These are phyloP conservation scores for Penicillium sp. DNA, from an alignment of 2,329 filamentous ascomycete genomes.

Conservation along the genomic window DNA sequence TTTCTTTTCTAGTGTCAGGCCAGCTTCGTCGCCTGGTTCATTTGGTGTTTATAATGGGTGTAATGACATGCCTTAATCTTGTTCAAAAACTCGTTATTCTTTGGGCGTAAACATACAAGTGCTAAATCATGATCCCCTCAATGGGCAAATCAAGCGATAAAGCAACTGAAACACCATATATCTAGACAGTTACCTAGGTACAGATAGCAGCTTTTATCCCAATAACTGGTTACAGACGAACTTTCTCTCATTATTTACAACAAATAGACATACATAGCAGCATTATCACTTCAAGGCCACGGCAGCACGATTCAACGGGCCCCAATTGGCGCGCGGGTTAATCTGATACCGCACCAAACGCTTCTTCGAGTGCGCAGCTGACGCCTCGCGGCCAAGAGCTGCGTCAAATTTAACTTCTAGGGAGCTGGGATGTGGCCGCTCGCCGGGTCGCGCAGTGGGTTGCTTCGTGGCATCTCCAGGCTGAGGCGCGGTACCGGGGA, in stretches of 20 bases:
- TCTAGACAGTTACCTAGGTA: not conserved
- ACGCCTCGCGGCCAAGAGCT: slow-evolving; percentile 62
- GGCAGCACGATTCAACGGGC: slow-evolving; percentile 61
- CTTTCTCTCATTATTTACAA: slow-evolving; percentile 4
- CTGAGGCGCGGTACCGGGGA: slow-evolving; percentile 1
- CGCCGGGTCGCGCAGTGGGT: slow-evolving; percentile 7
- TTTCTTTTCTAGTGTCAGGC: slow-evolving; percentile 17
- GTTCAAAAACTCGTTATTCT: not conserved
- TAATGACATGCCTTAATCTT: slow-evolving; percentile 19
- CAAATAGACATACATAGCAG: not conserved
- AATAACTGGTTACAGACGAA: not conserved
- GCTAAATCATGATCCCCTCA: too few relatives aligned
- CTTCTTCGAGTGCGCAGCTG: slow-evolving; percentile 49
- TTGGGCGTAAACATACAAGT: too few relatives aligned
- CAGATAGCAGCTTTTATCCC: not conserved
- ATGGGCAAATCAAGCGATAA: too few relatives aligned
- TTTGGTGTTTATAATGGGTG: slow-evolving; percentile 26
- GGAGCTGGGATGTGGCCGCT: slow-evolving; percentile 33
- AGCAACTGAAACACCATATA: too few relatives aligned
- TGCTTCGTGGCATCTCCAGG: not conserved
- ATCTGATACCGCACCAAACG: slow-evolving; percentile 80
- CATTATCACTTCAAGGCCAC: slow-evolving; percentile 12
- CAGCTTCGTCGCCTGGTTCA: slow-evolving; percentile 24
- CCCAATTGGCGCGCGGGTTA: slow-evolving; percentile 92
- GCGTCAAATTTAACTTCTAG: slow-evolving; percentile 75